phyloP scores from a whole-genome alignment of 2,329 filamentous ascomycete genomes.

The Clonostachys chloroleuca region DNA sequence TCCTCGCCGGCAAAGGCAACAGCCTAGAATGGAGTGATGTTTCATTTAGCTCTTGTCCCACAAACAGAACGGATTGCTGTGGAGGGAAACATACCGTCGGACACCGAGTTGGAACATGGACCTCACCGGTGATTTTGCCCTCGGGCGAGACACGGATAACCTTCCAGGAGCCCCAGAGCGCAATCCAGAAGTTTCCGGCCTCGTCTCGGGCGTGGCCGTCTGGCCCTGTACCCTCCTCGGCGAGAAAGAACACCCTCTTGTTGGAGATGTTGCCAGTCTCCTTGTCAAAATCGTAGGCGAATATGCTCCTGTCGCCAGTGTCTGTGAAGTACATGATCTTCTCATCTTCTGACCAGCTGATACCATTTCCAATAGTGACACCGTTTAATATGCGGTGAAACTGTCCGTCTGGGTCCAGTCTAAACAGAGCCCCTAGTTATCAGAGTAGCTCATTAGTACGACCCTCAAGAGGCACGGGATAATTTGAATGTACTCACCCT shows the following conservation, averaged over 20 bases:
- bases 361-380: conserved; percentile 7
- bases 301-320: conserved; percentile 5
- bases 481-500: conserved; percentile 3
- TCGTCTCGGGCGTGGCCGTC: conserved; percentile 9
- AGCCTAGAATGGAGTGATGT: conserved; percentile 2
- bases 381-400: conserved; percentile 5
- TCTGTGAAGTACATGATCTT: conserved; percentile 8
- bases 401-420: conserved; percentile 5
- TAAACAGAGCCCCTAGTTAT: conserved; percentile 5
- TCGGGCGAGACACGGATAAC: conserved; percentile 6
- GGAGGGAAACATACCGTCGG: conserved; percentile 3
- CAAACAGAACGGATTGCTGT: background rate
- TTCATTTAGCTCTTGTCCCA: too few relatives aligned
- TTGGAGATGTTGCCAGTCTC: conserved; percentile 3
- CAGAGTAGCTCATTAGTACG: background rate
- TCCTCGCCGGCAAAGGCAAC: conserved; percentile 8
- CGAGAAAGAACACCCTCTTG: conserved; percentile 5
- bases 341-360: conserved; percentile 9
- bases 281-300: conserved; percentile 6
- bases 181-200: conserved; percentile 9
- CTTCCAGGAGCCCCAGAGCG: conserved; percentile 8
- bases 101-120: conserved; percentile 8
- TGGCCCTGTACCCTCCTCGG: conserved; percentile 8
- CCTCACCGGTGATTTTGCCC: conserved; percentile 7
- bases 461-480: background rate